Base-by-base conservation (phyloP, 192 early-diverging fungal species). In the Entomortierella beljakovae region DNA sequence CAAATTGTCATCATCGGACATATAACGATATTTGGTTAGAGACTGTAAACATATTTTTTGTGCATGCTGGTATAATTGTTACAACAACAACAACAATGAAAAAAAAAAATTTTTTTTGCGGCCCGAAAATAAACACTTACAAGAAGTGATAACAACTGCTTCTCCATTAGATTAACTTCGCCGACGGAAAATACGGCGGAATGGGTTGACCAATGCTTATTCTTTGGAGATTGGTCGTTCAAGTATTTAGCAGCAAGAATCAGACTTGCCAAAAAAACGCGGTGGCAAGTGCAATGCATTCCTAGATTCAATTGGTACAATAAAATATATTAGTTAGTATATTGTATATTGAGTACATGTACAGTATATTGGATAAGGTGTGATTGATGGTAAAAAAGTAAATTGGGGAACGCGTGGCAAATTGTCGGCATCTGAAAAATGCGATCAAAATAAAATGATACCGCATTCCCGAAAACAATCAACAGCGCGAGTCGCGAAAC, bases 81-180 rank as follows among this genome's bases (percentile, higher is more conserved):
- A 16, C 23, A 29, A 29, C 1, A 31, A 15, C 42, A n/a, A 26
- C 42, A 9, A 11, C 7, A 6, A 23, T 11, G 4, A 48, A 26
- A 25, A 61, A 42, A 48, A 61, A 60, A 42, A 46, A 56, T 25
- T 28, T 46, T 26, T 40, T 43, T 23, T 28, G 23, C 7, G 23
- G 6, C 15, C 4, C 22, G 33, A 33, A 6, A 40, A 34, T 26
- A 31, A n/a, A 23, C 3, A 34, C 61, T 51, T 62, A 62, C 61
- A 50, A 94, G 81, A 59, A 94, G 67, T 18, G 87, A 87, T 23
- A 94, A 82, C n/a, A 94, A 76, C 73, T 94, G 92, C 61, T 92
- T 91, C 67, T 94, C 93, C 92, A 93, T 94, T 33, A 93, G 68
- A 49, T 94, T 94, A 43, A 94, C 86, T 72, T 94, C 92, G n/a